Evolutionary conservation across 345 rosid genomes (phyloP).

Genomic region (Passiflora organensis): DNA sequence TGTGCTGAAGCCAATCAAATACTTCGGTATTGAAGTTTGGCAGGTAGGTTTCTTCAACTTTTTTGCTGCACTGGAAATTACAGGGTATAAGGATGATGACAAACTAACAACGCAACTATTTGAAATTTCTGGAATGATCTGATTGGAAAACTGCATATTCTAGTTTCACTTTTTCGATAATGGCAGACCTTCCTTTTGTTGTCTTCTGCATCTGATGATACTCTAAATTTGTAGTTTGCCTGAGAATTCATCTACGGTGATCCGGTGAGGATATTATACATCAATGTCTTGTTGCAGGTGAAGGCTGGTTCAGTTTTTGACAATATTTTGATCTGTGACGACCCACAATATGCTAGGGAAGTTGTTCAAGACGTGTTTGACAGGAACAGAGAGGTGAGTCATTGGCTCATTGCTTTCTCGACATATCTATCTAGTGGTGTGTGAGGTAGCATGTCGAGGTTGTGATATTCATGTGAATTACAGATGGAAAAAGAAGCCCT

Average conservation of each 20-base stretch:
- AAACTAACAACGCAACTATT: no score
- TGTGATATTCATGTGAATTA: slow-evolving; percentile 13
- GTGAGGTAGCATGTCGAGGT: slow-evolving; percentile 8
- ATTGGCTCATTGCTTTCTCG: no score
- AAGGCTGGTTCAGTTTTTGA: slow-evolving; percentile 91
- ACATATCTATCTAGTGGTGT: background rate
- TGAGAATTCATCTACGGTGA: background rate
- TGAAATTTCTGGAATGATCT: no score
- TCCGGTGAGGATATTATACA: slow-evolving; percentile 12
- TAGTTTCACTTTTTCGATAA: no score
- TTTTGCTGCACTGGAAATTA: background rate
- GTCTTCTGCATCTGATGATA: no score
- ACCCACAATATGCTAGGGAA: slow-evolving; percentile 80
- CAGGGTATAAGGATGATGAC: background rate
- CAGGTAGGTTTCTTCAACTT: slow-evolving; percentile 48
- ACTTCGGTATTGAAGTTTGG: slow-evolving; percentile 95
- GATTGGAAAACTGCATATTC: no score
- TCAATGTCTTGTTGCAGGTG: slow-evolving; percentile 50
- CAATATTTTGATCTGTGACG: slow-evolving; percentile 83
- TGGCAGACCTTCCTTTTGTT: no score
- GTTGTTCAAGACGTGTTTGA: slow-evolving; percentile 56
- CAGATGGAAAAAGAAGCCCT: slow-evolving; percentile 84
- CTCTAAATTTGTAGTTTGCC: background rate
- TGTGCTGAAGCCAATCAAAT: slow-evolving; percentile 77
- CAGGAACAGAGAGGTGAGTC: slow-evolving; percentile 73